Evolutionary conservation across 2,329 filamentous ascomycete genomes (phyloP).

Genomic region (Fusarium coicis): DNA sequence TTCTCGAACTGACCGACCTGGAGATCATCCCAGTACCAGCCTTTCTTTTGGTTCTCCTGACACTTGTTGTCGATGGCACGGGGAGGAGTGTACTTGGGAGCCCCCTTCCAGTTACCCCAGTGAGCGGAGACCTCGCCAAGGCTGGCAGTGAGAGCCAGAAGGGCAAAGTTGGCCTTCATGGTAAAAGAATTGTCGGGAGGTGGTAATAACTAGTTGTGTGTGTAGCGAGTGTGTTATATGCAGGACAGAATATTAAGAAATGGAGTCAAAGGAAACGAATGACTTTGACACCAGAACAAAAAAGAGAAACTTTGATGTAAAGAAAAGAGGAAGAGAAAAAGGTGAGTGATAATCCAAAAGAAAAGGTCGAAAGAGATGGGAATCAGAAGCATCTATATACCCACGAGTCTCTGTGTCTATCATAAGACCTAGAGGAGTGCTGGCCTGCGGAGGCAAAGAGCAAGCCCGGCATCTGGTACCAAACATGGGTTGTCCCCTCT

Average conservation of each 20-base stretch:
- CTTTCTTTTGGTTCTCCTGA: slow-evolving; percentile 72
- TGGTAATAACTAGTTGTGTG: slow-evolving; percentile 34
- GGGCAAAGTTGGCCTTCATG: slow-evolving; percentile 63
- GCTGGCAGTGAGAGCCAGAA: slow-evolving; percentile 64
- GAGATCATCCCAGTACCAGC: slow-evolving; percentile 79
- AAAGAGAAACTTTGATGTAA: slow-evolving; percentile 41
- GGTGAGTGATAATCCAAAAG: slow-evolving; percentile 40
- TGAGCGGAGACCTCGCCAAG: slow-evolving; percentile 60
- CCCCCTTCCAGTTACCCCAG: slow-evolving; percentile 42
- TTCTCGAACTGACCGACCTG: slow-evolving; percentile 66
- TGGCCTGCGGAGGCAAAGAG: slow-evolving; percentile 30
- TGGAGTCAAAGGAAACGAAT: slow-evolving; percentile 65
- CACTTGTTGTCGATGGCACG: slow-evolving; percentile 82
- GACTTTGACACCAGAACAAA: slow-evolving; percentile 57
- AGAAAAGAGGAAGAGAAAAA: slow-evolving; percentile 44
- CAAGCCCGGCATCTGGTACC: slow-evolving; percentile 38
- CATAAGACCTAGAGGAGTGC: neutral
- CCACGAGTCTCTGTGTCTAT: slow-evolving; percentile 17
- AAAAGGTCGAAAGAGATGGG: slow-evolving; percentile 33
- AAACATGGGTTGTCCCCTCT: slow-evolving; percentile 27
- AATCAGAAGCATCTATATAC: slow-evolving; percentile 46
- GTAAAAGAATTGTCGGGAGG: slow-evolving; percentile 40
- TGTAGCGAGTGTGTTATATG: slow-evolving; percentile 38
- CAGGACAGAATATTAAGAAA: slow-evolving; percentile 44
- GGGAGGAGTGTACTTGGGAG: slow-evolving; percentile 71